phyloP scores from a whole-genome alignment of 495 filamentous ascomycete genomes.

The Evansstolkia leycettana region DNA sequence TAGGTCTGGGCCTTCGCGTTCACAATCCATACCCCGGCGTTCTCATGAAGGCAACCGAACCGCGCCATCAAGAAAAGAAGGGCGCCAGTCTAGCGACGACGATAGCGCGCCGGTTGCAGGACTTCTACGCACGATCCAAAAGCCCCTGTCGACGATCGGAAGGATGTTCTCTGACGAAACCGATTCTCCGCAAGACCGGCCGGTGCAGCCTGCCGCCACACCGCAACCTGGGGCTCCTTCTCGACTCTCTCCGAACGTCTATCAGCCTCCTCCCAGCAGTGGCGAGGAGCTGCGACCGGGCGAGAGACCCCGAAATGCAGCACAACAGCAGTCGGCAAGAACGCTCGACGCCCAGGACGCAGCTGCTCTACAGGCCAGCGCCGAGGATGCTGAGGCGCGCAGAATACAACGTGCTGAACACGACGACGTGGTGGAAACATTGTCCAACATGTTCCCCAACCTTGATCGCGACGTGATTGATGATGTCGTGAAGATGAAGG shows the following conservation, averaged over 20 bases:
- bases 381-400: slow-evolving; percentile 80
- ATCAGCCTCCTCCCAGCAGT: slow-evolving; percentile 35
- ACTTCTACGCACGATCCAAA: slow-evolving; percentile 81
- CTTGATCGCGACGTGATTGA: slow-evolving; percentile 84
- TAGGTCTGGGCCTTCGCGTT: slow-evolving; percentile 7
- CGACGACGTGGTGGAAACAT: slow-evolving; percentile 77
- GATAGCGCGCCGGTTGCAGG: slow-evolving; percentile 75
- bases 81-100: slow-evolving; percentile 37
- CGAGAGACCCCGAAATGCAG: slow-evolving; percentile 28
- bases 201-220: slow-evolving; percentile 36
- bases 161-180: slow-evolving; percentile 87
- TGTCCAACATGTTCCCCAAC: slow-evolving; percentile 88
- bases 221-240: slow-evolving; percentile 45
- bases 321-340: slow-evolving; percentile 17
- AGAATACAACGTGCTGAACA: slow-evolving; percentile 79
- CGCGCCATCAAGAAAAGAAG: slow-evolving; percentile 32
- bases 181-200: slow-evolving; percentile 28
- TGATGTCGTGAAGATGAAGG: slow-evolving; percentile 84
- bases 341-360: slow-evolving; percentile 62
- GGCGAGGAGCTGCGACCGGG: slow-evolving; percentile 31
- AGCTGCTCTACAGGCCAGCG: slow-evolving; percentile 86
- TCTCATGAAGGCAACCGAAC: slow-evolving; percentile 45
- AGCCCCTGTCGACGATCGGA: slow-evolving; percentile 86
- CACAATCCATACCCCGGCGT: slow-evolving; percentile 34
- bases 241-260: slow-evolving; percentile 45